Conservation (phyloP, 1,284 basidiomycete genomes). For the Moniliophthora roreri region DNA sequence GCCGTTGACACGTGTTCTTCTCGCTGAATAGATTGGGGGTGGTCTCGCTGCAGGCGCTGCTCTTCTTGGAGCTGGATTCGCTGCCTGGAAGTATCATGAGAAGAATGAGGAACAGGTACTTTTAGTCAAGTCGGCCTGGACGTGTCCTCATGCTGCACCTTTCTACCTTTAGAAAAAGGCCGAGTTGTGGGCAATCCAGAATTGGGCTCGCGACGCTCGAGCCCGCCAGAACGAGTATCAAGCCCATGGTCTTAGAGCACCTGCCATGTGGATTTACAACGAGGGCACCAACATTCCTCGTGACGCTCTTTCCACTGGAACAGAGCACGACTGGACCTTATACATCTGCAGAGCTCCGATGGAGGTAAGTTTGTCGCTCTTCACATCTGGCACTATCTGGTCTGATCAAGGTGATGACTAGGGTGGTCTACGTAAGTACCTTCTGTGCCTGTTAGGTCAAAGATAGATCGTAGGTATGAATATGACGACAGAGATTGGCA, state of each 20-base stretch:
- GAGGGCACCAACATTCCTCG: slow-evolving; percentile 58
- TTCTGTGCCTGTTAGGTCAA: background rate
- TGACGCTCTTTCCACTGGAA: slow-evolving; percentile 56
- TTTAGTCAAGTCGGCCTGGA: background rate
- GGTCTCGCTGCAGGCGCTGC: slow-evolving; percentile 57
- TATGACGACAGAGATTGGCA: slow-evolving; percentile 55
- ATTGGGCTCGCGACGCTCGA: slow-evolving; percentile 62
- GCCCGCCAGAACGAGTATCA: slow-evolving; percentile 49
- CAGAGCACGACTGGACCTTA: slow-evolving; percentile 49
- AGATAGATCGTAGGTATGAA: too few species aligned
- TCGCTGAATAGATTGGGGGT: slow-evolving; percentile 70
- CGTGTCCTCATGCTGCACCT: background rate
- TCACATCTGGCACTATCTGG: background rate
- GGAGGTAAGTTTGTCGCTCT: slow-evolving; percentile 42
- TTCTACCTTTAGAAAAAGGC: slow-evolving; percentile 45
- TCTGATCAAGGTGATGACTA: slow-evolving; percentile 25
- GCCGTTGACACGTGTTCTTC: too few species aligned
- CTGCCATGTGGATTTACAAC: slow-evolving; percentile 61
- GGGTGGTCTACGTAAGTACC: slow-evolving; percentile 59
- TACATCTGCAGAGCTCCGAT: slow-evolving; percentile 61
- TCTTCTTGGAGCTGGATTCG: slow-evolving; percentile 48
- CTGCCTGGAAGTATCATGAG: slow-evolving; percentile 56
- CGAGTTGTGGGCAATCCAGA: slow-evolving; percentile 46
- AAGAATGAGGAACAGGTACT: slow-evolving; percentile 57
- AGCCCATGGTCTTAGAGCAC: slow-evolving; percentile 44